phyloP scores from a whole-genome alignment of 768 basidiomycete species.

The Botryobasidium botryosum region DNA sequence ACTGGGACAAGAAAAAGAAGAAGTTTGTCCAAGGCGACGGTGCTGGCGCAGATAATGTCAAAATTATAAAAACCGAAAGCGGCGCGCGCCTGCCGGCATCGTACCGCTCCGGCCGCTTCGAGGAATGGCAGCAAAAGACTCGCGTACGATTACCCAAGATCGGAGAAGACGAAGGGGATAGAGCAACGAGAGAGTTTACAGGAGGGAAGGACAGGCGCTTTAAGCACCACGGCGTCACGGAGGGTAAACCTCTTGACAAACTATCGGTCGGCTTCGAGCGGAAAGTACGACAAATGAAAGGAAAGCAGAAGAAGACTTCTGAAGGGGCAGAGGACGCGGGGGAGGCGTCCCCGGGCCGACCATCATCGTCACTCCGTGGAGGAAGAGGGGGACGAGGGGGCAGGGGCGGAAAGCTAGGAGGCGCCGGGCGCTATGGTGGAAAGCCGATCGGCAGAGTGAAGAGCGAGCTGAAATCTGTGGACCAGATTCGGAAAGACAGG shows the following conservation, averaged over 20 bases:
- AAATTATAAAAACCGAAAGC: slow-evolving; percentile 83
- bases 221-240: slow-evolving; percentile 47
- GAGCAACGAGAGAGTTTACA: slow-evolving; percentile 16
- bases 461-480: slow-evolving; percentile 69
- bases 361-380: neutral
- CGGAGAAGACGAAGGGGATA: slow-evolving; percentile 60
- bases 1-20: slow-evolving; percentile 95
- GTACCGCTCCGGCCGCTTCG: slow-evolving; percentile 85
- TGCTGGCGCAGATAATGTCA: slow-evolving; percentile 78
- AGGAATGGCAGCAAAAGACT: slow-evolving; percentile 82
- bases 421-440: slow-evolving; percentile 32
- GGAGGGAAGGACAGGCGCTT: slow-evolving; percentile 31
- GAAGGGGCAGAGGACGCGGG: slow-evolving; percentile 15
- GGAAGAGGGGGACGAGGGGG: slow-evolving; percentile 16
- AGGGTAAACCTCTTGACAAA: slow-evolving; percentile 66
- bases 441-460: slow-evolving; percentile 51
- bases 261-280: slow-evolving; percentile 55
- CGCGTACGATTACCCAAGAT: slow-evolving; percentile 55
- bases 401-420: slow-evolving; percentile 21
- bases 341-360: slow-evolving; percentile 14
- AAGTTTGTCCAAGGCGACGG: slow-evolving; percentile 80
- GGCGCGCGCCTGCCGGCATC: slow-evolving; percentile 81
- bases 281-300: slow-evolving; percentile 47
- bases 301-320: slow-evolving; percentile 24
- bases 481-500: slow-evolving; percentile 71